These are phyloP conservation scores for Musa beccarii DNA, from an alignment of 176 grass and related monocot genomes.

Conservation along the genomic window DNA sequence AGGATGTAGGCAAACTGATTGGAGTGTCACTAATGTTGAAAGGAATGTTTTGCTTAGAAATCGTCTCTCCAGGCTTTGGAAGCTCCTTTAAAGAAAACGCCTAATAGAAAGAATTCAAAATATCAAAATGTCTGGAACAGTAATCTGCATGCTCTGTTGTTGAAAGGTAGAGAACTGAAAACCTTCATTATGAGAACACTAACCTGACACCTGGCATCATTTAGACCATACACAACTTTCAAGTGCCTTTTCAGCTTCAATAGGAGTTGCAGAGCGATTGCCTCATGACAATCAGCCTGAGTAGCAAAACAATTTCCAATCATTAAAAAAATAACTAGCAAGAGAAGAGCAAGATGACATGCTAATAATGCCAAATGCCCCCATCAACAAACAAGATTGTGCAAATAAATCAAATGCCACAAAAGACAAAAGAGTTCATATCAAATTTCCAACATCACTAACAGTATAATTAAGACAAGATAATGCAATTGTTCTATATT, in stretches of 20 bases:
- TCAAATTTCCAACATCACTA: too few species aligned
- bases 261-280: conserved; percentile 84
- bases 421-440: too few species aligned
- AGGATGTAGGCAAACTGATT: conserved; percentile 43
- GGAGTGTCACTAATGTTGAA: conserved; percentile 52
- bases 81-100: conserved; percentile 89
- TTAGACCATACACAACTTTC: conserved; percentile 81
- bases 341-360: neutral
- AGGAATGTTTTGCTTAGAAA: conserved; percentile 83
- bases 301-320: conserved; percentile 11
- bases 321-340: neutral
- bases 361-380: neutral
- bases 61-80: conserved; percentile 59
- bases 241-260: conserved; percentile 93
- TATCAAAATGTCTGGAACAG: neutral
- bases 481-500: neutral
- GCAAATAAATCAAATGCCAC: too few species aligned
- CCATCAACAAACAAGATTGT: neutral
- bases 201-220: conserved; percentile 85
- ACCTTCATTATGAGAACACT: neutral
- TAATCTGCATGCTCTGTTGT: neutral
- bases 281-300: conserved; percentile 79
- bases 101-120: conserved; percentile 41
- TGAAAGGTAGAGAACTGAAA: neutral
- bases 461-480: neutral